Evolutionary conservation across 192 early-diverging fungal genomes (phyloP).

Genomic region (Phlyctochytrium planicorne): DNA sequence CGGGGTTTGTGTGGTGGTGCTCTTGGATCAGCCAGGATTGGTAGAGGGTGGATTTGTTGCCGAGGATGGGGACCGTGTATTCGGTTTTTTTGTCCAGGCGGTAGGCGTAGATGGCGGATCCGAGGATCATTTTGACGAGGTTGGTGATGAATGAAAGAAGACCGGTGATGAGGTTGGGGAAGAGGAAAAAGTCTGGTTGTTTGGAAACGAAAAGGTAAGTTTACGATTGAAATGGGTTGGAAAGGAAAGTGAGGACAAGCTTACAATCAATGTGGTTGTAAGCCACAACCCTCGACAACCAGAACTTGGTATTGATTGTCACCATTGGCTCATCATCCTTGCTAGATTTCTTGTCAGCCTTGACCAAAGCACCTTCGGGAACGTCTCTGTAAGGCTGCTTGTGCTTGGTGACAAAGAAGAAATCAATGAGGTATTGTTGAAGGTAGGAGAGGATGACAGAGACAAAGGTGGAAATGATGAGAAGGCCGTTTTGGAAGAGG

Average conservation of each 20-base stretch:
- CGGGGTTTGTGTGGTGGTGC: conserved; percentile 23
- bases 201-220: neutral
- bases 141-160: neutral
- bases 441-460: neutral
- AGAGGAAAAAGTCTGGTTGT: conserved; percentile 6
- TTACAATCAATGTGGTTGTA: conserved; percentile 21
- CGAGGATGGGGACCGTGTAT: neutral
- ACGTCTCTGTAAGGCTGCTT: neutral
- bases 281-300: neutral
- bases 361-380: neutral
- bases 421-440: conserved; percentile 5
- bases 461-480: conserved; percentile 5
- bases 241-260: neutral
- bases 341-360: neutral
- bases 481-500: conserved; percentile 11
- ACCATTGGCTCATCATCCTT: neutral
- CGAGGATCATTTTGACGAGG: conserved; percentile 1
- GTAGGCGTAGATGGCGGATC: conserved; percentile 12
- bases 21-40: conserved; percentile 13
- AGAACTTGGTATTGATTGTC: conserved; percentile 7
- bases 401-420: conserved; percentile 7
- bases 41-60: neutral
- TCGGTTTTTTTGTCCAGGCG: conserved; percentile 13
- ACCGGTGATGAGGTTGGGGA: conserved; percentile 12
- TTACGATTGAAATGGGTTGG: neutral